A percentile compares a stretch with the other conserved stretches of the same genome.
These are phyloP conservation scores for Rhamnella rubrinervis DNA, from an alignment of 331 rosid genomes.

Conservation along the genomic window DNA sequence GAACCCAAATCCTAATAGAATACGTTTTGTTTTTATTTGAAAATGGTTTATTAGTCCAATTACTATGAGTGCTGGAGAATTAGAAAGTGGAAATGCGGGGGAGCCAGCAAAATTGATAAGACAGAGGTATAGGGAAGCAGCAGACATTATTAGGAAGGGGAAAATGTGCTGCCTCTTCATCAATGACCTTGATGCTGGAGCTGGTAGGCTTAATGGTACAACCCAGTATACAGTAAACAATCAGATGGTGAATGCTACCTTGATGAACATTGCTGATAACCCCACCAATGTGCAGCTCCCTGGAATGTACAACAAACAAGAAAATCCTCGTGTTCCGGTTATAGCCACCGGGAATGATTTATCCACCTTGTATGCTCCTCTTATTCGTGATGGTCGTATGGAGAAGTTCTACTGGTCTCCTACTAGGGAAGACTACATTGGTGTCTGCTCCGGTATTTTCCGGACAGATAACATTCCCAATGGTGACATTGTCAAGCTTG, in stretches of 20 bases:
- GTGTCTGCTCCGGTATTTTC: slow-evolving; percentile 57
- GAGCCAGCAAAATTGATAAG: slow-evolving; percentile 61
- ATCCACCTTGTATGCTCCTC: slow-evolving; percentile 63
- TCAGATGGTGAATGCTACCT: slow-evolving; percentile 66
- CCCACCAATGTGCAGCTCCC: slow-evolving; percentile 64
- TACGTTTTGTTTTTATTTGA: not conserved
- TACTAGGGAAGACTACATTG: slow-evolving; percentile 53
- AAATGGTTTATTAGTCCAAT: slow-evolving; percentile 39
- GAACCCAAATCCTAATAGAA: not conserved
- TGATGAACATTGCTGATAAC: slow-evolving; percentile 61
- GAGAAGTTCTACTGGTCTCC: slow-evolving; percentile 70
- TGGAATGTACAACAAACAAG: slow-evolving; percentile 62
- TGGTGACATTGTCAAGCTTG: slow-evolving; percentile 43
- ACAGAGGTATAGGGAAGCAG: slow-evolving; percentile 58
- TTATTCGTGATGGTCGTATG: slow-evolving; percentile 71
- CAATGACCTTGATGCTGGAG: slow-evolving; percentile 63
- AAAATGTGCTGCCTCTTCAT: slow-evolving; percentile 64
- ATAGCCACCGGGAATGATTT: slow-evolving; percentile 59
- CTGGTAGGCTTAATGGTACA: slow-evolving; percentile 56
- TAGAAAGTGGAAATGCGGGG: slow-evolving; percentile 64
- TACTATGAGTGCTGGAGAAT: slow-evolving; percentile 62
- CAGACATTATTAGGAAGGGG: slow-evolving; percentile 51
- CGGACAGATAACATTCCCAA: slow-evolving; percentile 26
- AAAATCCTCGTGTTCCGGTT: slow-evolving; percentile 55
- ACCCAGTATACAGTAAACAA: slow-evolving; percentile 66